A percentile compares a stretch with the other conserved stretches of the same genome.
These are phyloP conservation scores for Sporothrix phasma DNA, from an alignment of 2,329 filamentous ascomycete genomes.

Conservation along the genomic window DNA sequence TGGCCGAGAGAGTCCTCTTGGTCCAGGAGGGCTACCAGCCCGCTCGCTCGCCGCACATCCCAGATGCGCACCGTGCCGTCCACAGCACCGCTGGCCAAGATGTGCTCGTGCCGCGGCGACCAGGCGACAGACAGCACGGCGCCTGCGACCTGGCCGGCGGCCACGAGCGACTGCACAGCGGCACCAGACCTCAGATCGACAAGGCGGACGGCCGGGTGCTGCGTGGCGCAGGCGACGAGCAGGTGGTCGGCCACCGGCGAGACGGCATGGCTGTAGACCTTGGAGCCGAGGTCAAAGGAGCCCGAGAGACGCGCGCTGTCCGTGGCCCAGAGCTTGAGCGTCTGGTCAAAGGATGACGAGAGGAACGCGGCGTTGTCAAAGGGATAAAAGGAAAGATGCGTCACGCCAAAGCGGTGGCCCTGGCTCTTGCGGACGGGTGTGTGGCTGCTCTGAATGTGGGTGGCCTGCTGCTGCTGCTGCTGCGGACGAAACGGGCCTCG, in stretches of 20 bases:
- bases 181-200: conserved; percentile 79
- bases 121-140: conserved; percentile 63
- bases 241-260: conserved; percentile 64
- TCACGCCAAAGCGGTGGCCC: conserved; percentile 60
- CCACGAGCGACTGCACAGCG: conserved; percentile 59
- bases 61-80: conserved; percentile 79
- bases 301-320: conserved; percentile 50
- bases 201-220: conserved; percentile 72
- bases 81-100: conserved; percentile 73
- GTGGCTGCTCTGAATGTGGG: neutral
- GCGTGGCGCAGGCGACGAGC: conserved; percentile 79
- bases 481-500: conserved; percentile 9
- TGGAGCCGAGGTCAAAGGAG: conserved; percentile 57
- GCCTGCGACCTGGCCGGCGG: conserved; percentile 46
- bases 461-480: neutral
- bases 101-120: conserved; percentile 70
- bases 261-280: conserved; percentile 66
- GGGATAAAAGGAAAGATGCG: conserved; percentile 66
- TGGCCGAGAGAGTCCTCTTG: conserved; percentile 73
- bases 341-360: conserved; percentile 68
- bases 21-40: conserved; percentile 67
- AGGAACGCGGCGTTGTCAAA: conserved; percentile 69
- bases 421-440: neutral
- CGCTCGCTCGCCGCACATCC: conserved; percentile 73
- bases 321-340: conserved; percentile 65